phyloP scores from a whole-genome alignment of 2,329 filamentous ascomycete species.

The Phyllosticta citrichinensis region DNA sequence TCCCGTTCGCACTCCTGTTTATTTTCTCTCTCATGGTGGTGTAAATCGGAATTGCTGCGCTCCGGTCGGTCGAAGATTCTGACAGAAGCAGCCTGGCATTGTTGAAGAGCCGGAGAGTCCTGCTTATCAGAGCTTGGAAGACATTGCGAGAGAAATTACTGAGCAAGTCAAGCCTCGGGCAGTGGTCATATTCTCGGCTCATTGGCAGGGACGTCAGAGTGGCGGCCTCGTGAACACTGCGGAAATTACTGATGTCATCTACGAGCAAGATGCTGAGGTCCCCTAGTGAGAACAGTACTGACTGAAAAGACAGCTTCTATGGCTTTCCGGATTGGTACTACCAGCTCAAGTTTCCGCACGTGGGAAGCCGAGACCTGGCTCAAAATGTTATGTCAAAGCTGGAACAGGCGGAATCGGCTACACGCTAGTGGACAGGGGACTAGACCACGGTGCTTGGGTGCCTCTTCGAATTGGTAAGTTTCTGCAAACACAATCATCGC shows the following conservation, averaged over 20 bases:
- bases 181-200: conserved; percentile 66
- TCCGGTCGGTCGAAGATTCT: background rate
- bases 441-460: conserved; percentile 69
- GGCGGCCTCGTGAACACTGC: conserved; percentile 57
- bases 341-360: conserved; percentile 52
- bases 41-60: background rate
- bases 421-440: conserved; percentile 50
- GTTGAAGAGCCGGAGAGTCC: conserved; percentile 61
- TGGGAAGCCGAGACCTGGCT: conserved; percentile 49
- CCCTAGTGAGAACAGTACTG: background rate
- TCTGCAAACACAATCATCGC: background rate
- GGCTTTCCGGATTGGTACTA: conserved; percentile 60
- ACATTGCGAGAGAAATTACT: conserved; percentile 61
- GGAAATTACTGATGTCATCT: conserved; percentile 56
- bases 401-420: conserved; percentile 47
- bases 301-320: conserved; percentile 39
- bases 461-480: conserved; percentile 48
- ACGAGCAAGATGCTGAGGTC: conserved; percentile 36
- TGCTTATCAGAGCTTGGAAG: conserved; percentile 53
- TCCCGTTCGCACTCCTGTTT: background rate
- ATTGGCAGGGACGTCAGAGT: conserved; percentile 55
- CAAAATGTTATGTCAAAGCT: conserved; percentile 47
- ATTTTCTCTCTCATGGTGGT: conserved; percentile 6
- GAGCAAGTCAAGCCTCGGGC: conserved; percentile 59
- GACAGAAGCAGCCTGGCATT: conserved; percentile 40